phyloP scores from a whole-genome alignment of 177 flowering plant genomes.

The Vitis hybrid region DNA sequence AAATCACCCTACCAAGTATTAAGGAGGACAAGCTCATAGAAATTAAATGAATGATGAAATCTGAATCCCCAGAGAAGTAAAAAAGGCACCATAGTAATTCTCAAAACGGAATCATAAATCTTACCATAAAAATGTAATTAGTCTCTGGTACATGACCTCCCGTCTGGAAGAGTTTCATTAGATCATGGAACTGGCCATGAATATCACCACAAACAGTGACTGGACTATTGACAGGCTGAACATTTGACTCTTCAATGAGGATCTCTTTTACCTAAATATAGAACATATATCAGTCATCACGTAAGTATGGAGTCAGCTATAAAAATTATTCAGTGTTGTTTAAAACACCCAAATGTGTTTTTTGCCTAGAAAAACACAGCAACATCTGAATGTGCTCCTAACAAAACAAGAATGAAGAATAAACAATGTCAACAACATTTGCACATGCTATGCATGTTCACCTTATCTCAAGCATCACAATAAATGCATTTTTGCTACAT shows the following conservation, averaged over 20 bases:
- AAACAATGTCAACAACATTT: neutral
- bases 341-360: too few relatives aligned
- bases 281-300: neutral
- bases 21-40: neutral
- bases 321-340: too few relatives aligned
- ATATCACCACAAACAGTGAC: constrained; percentile 99
- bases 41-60: neutral
- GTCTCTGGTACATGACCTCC: constrained; percentile 99
- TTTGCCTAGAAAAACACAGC: neutral
- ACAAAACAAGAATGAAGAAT: neutral
- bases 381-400: neutral
- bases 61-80: neutral
- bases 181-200: constrained; percentile 98
- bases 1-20: constrained; percentile 80
- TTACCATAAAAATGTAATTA: constrained; percentile 97
- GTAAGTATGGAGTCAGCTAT: neutral
- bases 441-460: too few relatives aligned
- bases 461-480: too few relatives aligned
- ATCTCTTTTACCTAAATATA: constrained; percentile 80
- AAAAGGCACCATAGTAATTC: neutral
- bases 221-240: constrained; percentile 97
- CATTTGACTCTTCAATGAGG: constrained; percentile 96
- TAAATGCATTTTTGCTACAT: too few relatives aligned
- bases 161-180: constrained; percentile 96
- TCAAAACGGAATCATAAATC: neutral